Evolutionary conservation across 768 basidiomycete species (phyloP).

Genomic region (Termitomyces bulborhizus): DNA sequence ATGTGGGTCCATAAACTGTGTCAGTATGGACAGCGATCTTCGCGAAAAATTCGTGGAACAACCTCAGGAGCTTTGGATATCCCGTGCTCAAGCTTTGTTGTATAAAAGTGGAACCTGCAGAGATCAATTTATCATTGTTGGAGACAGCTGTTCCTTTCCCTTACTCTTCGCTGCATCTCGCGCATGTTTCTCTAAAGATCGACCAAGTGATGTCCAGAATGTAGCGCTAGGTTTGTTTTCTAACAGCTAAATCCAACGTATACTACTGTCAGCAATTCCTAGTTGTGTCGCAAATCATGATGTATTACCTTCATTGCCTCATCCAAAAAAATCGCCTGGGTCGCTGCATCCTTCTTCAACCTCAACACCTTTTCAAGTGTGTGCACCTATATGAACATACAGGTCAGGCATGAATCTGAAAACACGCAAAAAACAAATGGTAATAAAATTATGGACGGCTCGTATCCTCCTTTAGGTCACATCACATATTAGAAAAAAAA

Average conservation of each 20-base stretch:
- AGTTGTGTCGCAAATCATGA: background rate
- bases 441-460: background rate
- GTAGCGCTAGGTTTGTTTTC: conserved; percentile 89
- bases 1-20: conserved; percentile 76
- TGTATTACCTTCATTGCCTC: conserved; percentile 81
- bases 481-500: background rate
- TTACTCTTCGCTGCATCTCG: conserved; percentile 77
- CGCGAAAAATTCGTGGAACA: conserved; percentile 96
- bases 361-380: conserved; percentile 90
- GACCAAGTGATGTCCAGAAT: conserved; percentile 84
- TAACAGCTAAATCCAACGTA: conserved; percentile 43
- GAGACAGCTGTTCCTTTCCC: conserved; percentile 3
- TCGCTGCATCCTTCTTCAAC: conserved; percentile 78
- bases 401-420: background rate
- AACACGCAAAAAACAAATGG: background rate
- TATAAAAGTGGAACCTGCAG: conserved; percentile 76
- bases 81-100: conserved; percentile 84
- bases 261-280: background rate
- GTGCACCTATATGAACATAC: conserved; percentile 61
- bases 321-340: conserved; percentile 78
- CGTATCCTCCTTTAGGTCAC: background rate
- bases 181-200: conserved; percentile 75
- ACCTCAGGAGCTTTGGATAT: conserved; percentile 81
- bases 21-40: conserved; percentile 96
- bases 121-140: background rate